Evolutionary conservation across 2,329 filamentous ascomycete genomes (phyloP), one percentile per base, ranked within the genome.

Genomic region (Arachnomyces sp.): DNA sequence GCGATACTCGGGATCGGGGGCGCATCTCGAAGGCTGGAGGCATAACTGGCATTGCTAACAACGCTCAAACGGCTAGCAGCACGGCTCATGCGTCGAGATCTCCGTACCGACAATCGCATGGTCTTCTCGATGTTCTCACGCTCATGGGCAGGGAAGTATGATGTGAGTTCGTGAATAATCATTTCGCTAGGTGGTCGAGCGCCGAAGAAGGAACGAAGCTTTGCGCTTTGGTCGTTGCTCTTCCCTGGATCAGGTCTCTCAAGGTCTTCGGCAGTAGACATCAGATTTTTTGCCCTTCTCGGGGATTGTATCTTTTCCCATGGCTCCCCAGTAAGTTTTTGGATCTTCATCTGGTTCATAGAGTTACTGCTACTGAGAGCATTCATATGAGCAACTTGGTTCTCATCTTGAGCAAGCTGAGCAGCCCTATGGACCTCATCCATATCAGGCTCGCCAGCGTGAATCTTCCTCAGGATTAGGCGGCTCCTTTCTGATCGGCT

Each of bases 1-100:
- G 89, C 89, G 53, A 98, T 96, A 32, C 85, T 94, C 1, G 92
- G 92, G 46, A 98, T 87, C 1, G 92, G 90, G 8, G 92, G 92
- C 3, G 89, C 90, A 66, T 96, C 90, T 56, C 84, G 85, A 41
- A 95, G 71, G 59, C 85, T 95, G 3, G 90, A 95, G 25, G 89
- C 87, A 56, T 89, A 85, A 65, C 92, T 96, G 53, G 90, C 74
- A 57, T 85, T 96, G 63, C 90, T 96, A 12, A 89, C 87, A 48
- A 94, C 89, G 58, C 89, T 95, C 43, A 98, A 73, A 20, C 90
- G 85, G 60, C 86, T 94, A 49, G 93, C 90, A 49, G 93, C 86
- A 60, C 86, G 85, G 67, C 90, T 96, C 48, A 96, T 73, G 39
- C 92, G 83, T 39, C 85, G 86, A 31, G 90, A 96, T 51, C 92